A percentile compares a stretch with the other conserved stretches of the same genome.
Conservation (phyloP, 1,284 basidiomycete species). For the Rhodotorula sp. region DNA sequence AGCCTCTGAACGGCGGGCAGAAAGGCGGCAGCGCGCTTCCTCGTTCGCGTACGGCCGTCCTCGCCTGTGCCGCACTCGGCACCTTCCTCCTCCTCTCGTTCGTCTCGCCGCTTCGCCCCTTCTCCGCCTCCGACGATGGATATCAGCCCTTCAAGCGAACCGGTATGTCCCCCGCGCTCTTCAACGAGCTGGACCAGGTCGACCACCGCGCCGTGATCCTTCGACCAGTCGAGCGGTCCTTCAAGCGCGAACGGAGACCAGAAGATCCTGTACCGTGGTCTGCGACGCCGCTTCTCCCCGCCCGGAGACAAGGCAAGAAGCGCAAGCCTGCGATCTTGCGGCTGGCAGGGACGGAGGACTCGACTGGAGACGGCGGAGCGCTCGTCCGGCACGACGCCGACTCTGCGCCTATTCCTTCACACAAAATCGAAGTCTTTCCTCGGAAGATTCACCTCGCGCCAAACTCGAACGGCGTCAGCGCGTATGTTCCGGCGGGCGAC, state of each 20-base stretch:
- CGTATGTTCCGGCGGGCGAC: conserved; percentile 13
- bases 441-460: conserved; percentile 7
- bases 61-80: conserved; percentile 2
- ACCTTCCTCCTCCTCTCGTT: conserved; percentile 12
- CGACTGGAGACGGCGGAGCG: neutral
- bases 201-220: conserved; percentile 24
- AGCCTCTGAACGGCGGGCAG: neutral
- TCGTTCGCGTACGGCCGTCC: neutral
- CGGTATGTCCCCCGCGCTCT: conserved; percentile 19
- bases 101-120: neutral
- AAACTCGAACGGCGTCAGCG: neutral
- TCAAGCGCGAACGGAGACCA: neutral
- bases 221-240: conserved; percentile 22
- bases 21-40: neutral
- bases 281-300: conserved; percentile 8
- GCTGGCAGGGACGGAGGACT: neutral
- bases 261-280: conserved; percentile 27
- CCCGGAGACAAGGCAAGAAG: neutral
- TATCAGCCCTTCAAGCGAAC: conserved; percentile 1
- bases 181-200: conserved; percentile 13
- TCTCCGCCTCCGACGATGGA: neutral
- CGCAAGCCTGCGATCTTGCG: conserved; percentile 5
- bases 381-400: neutral
- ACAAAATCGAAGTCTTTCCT: conserved; percentile 24
- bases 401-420: conserved; percentile 9